A percentile compares a stretch with the other conserved stretches of the same genome.
Conservation (phyloP, 2,329 filamentous ascomycete genomes). For the Aspergillus unguis region DNA sequence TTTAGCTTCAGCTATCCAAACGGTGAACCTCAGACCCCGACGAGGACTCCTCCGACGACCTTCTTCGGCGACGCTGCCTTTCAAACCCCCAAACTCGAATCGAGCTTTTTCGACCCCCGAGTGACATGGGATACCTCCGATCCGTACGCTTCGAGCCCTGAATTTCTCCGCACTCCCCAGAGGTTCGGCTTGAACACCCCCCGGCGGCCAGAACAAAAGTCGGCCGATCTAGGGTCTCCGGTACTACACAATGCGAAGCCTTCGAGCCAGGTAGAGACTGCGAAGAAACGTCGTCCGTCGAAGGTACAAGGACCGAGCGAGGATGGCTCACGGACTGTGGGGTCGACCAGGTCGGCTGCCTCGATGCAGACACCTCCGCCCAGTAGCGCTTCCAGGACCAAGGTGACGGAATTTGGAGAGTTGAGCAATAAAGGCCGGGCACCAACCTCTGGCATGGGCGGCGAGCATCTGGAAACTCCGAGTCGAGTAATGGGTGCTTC, state of each 20-base stretch:
- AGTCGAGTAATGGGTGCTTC: constrained; percentile 45
- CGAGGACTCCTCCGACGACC: constrained; percentile 42
- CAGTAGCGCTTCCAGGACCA: constrained; percentile 55
- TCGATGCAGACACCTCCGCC: constrained; percentile 62
- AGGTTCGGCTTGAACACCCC: constrained; percentile 36
- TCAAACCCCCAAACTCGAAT: constrained; percentile 47
- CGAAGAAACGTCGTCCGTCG: constrained; percentile 29
- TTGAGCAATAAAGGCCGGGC: constrained; percentile 19
- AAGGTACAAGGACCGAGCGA: constrained; percentile 29
- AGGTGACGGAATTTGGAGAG: constrained; percentile 35
- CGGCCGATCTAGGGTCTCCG: constrained; percentile 1
- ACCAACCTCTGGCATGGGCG: constrained; percentile 22
- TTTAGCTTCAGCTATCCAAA: constrained; percentile 47
- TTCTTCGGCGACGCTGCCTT: constrained; percentile 40
- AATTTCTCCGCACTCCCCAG: constrained; percentile 44
- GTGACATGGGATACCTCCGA: constrained; percentile 48
- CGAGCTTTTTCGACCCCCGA: constrained; percentile 45
- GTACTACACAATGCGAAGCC: constrained; percentile 19
- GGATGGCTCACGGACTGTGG: constrained; percentile 32
- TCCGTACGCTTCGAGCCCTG: constrained; percentile 46
- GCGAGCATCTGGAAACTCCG: constrained; percentile 43
- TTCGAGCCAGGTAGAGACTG: constrained; percentile 33
- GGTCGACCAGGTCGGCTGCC: constrained; percentile 41
- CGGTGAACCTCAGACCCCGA: constrained; percentile 48
- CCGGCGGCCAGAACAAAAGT: constrained; percentile 14